Evolutionary conservation across 2,329 filamentous ascomycete species (phyloP).

Genomic region (Plenodomus lindquistii): DNA sequence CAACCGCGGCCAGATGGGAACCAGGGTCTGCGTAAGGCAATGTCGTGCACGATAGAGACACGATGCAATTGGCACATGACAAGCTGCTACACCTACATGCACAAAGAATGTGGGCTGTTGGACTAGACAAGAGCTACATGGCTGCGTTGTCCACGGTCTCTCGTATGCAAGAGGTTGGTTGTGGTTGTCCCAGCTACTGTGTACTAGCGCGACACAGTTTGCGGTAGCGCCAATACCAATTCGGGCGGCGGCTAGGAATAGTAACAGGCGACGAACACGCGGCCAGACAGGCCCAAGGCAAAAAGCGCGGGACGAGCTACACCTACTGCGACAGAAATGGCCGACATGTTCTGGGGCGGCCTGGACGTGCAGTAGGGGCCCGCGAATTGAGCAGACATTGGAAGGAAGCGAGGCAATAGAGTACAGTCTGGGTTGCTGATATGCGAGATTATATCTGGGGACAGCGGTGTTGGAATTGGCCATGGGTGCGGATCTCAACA

Average conservation of each 20-base stretch:
- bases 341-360: too few relatives aligned
- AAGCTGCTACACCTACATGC: background rate
- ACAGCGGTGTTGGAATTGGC: background rate
- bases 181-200: background rate
- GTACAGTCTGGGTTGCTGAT: background rate
- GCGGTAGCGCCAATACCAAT: background rate
- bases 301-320: background rate
- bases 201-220: background rate
- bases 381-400: too few relatives aligned
- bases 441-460: background rate
- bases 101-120: background rate
- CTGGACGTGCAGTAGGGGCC: too few relatives aligned
- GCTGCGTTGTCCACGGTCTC: background rate
- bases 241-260: background rate
- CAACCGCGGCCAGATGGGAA: conserved; percentile 6
- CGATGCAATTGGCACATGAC: background rate
- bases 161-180: background rate
- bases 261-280: background rate
- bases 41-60: conserved; percentile 4
- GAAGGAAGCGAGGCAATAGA: background rate
- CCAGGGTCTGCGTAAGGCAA: conserved; percentile 1
- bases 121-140: background rate
- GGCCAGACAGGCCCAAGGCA: background rate
- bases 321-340: background rate
- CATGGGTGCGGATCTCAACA: background rate